phyloP scores from a whole-genome alignment of 768 basidiomycete genomes.

The Obba rivulosa region DNA sequence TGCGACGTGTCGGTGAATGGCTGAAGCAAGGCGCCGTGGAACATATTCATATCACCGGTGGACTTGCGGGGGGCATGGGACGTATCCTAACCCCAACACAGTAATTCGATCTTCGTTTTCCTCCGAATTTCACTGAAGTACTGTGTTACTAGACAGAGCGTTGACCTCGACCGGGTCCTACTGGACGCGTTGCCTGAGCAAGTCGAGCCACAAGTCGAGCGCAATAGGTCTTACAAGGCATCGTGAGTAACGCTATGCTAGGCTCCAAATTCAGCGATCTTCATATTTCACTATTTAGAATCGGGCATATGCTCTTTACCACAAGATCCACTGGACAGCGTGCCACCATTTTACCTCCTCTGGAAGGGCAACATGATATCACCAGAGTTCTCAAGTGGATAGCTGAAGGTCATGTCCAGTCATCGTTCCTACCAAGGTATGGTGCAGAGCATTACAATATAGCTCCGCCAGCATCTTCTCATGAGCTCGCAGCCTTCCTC shows the following conservation, averaged over 20 bases:
- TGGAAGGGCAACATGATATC: conserved; percentile 37
- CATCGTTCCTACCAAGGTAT: conserved; percentile 52
- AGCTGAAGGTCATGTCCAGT: conserved; percentile 23
- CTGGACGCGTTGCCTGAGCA: conserved; percentile 1
- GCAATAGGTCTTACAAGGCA: conserved; percentile 13
- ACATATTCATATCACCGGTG: conserved; percentile 31
- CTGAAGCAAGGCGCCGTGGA: conserved; percentile 33
- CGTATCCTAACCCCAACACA: conserved; percentile 28
- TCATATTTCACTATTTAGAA: conserved; percentile 28
- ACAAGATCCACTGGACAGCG: conserved; percentile 29
- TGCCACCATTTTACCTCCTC: conserved; percentile 40
- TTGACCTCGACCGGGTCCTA: conserved; percentile 9
- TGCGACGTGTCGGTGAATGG: conserved; percentile 62
- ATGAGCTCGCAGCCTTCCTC: conserved; percentile 31
- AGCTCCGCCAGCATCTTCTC: background rate
- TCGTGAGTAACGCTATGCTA: conserved; percentile 18
- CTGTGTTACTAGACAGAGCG: conserved; percentile 1
- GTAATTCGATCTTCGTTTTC: conserved; percentile 20
- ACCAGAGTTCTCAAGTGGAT: conserved; percentile 44
- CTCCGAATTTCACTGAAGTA: background rate
- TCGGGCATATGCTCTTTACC: conserved; percentile 57
- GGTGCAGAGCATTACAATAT: conserved; percentile 7
- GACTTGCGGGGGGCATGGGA: conserved; percentile 31
- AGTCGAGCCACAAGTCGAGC: background rate
- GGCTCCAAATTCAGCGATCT: background rate